Percentiles rank a stretch among this genome's conserved stretches.
phyloP scores from a whole-genome alignment of 148 eudicot genomes.

The Fagopyrum esculentum region DNA sequence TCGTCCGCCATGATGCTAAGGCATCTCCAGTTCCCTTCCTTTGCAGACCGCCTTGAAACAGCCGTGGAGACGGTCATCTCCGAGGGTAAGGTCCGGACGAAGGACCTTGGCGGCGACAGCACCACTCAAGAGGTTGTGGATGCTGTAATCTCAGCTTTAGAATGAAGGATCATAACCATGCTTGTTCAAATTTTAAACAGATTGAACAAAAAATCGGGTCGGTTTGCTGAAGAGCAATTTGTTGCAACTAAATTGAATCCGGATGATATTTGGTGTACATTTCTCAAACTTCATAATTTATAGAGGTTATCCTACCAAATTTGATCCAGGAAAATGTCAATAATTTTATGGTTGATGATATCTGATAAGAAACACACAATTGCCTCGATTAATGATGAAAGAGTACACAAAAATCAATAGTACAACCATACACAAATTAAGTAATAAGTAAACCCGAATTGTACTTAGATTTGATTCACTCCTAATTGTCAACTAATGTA shows the following conservation, averaged over 20 bases:
- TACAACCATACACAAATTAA: no score
- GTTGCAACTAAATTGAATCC: not conserved
- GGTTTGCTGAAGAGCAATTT: not conserved
- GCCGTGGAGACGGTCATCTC: constrained; percentile 38
- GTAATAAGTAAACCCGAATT: no score
- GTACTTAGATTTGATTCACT: no score
- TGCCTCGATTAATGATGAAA: no score
- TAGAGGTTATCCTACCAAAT: no score
- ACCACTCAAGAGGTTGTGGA: constrained; percentile 42
- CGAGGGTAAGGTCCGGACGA: constrained; percentile 34
- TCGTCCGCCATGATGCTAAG: constrained; percentile 49
- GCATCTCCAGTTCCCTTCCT: constrained; percentile 47
- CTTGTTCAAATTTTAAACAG: not conserved
- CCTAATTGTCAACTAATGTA: no score
- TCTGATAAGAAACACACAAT: no score
- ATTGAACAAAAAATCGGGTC: not conserved
- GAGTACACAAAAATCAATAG: no score
- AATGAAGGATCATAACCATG: constrained; percentile 12
- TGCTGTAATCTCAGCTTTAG: constrained; percentile 29
- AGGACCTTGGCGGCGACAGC: constrained; percentile 35
- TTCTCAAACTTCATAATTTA: not conserved
- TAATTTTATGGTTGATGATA: no score
- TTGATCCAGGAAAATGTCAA: no score
- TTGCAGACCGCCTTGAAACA: constrained; percentile 44
- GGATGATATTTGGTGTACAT: not conserved